Evolutionary conservation across 2,329 filamentous ascomycete genomes (phyloP).

Genomic region (Penicillium sumatraense): DNA sequence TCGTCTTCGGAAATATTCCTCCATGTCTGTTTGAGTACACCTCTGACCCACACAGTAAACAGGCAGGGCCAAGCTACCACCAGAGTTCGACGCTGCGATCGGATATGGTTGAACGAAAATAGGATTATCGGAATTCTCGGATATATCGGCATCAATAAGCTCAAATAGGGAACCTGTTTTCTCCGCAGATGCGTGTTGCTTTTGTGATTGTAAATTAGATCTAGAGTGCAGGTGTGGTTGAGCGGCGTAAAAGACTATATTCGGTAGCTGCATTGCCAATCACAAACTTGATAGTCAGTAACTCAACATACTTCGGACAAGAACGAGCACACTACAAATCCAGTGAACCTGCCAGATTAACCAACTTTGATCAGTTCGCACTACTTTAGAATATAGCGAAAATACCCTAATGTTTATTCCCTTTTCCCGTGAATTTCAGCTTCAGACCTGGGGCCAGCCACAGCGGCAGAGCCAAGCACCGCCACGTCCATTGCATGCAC

Average conservation of each 20-base stretch:
- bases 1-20: no score
- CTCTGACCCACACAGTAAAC: no score
- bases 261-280: neutral
- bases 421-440: neutral
- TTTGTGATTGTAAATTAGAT: neutral
- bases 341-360: neutral
- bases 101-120: no score
- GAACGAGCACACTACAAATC: neutral
- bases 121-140: no score
- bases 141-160: no score
- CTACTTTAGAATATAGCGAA: neutral
- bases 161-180: no score
- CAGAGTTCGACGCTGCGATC: no score
- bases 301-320: neutral
- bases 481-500: neutral
- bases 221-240: neutral
- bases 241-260: neutral
- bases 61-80: no score
- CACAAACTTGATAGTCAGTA: no score
- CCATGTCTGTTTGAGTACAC: no score
- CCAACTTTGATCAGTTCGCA: neutral
- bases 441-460: neutral
- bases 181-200: no score
- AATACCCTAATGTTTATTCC: neutral
- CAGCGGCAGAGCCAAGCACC: neutral